Percentiles rank a stretch among this genome's conserved stretches.
Evolutionary conservation across 768 basidiomycete genomes (phyloP).

Genomic region (Calocybe gangraenosa): DNA sequence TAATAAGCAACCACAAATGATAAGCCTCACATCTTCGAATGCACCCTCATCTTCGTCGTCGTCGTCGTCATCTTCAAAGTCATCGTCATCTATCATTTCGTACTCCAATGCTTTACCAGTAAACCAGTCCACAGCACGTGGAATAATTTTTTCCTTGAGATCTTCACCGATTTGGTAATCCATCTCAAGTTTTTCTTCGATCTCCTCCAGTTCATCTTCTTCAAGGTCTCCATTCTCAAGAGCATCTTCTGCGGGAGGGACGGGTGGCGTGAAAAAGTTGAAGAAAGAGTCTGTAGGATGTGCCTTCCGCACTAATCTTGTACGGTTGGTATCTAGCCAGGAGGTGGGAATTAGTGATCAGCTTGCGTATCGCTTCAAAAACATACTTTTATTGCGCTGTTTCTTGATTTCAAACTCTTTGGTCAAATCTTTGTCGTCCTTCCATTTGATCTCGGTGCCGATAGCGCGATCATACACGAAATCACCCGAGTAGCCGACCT

Average conservation of each 20-base stretch:
- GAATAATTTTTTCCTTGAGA: slow-evolving; percentile 95
- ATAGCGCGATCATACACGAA: slow-evolving; percentile 94
- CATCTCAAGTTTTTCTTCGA: slow-evolving; percentile 90
- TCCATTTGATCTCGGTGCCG: slow-evolving; percentile 95
- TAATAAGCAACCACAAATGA: neutral
- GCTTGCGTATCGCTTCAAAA: slow-evolving; percentile 2
- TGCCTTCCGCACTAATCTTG: slow-evolving; percentile 79
- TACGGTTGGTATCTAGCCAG: slow-evolving; percentile 82
- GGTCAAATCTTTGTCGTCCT: slow-evolving; percentile 96
- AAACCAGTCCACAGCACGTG: slow-evolving; percentile 95
- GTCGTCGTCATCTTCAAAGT: slow-evolving; percentile 55
- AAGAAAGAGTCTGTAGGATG: slow-evolving; percentile 95
- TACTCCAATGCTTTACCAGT: slow-evolving; percentile 93
- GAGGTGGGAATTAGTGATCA: slow-evolving; percentile 3
- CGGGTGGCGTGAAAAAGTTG: slow-evolving; percentile 93
- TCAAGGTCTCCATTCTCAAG: slow-evolving; percentile 72
- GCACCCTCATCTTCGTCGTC: slow-evolving; percentile 59
- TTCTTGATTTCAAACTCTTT: slow-evolving; percentile 99
- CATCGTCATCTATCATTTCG: slow-evolving; percentile 53
- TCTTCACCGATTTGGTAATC: slow-evolving; percentile 99
- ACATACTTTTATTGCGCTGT: slow-evolving; percentile 96
- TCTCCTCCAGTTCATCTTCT: slow-evolving; percentile 81
- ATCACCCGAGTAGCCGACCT: slow-evolving; percentile 94
- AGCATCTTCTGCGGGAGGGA: slow-evolving; percentile 62
- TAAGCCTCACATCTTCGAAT: slow-evolving; percentile 48